These are phyloP conservation scores for Aquilaria yunnanensis DNA, from an alignment of 345 rosid genomes.

Conservation along the genomic window DNA sequence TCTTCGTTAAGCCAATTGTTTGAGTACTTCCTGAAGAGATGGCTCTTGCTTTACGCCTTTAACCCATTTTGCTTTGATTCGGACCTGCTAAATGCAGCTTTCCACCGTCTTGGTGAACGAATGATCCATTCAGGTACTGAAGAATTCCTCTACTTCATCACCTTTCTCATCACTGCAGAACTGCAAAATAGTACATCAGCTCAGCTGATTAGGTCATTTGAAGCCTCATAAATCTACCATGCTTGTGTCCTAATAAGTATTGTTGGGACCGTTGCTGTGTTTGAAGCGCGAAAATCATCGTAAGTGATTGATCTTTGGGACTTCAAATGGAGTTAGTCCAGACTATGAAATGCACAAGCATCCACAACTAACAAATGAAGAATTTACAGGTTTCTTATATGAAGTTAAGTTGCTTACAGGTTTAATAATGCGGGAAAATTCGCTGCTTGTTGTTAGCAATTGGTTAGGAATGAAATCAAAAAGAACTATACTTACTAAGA, in stretches of 20 bases:
- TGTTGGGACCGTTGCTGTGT: too few relatives aligned
- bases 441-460: background rate
- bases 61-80: conserved; percentile 41
- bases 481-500: too few relatives aligned
- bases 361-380: background rate
- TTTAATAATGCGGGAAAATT: conserved; percentile 22
- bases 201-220: too few relatives aligned
- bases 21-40: conserved; percentile 22
- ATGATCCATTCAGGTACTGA: conserved; percentile 7
- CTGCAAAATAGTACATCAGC: conserved; percentile 11
- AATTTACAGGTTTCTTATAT: background rate
- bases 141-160: conserved; percentile 35
- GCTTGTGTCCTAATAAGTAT: too few relatives aligned
- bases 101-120: conserved; percentile 31
- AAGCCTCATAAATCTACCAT: conserved; percentile 1
- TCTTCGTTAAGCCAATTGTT: conserved; percentile 17
- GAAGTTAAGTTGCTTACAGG: conserved; percentile 23
- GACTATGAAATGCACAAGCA: too few relatives aligned
- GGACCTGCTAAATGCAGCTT: conserved; percentile 35
- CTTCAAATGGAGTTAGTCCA: too few relatives aligned
- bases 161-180: conserved; percentile 39
- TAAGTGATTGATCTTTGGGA: background rate
- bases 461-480: too few relatives aligned
- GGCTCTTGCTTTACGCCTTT: conserved; percentile 32
- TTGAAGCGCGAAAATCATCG: too few relatives aligned